Percentiles rank a stretch among this genome's conserved stretches.
Evolutionary conservation across 2,329 filamentous ascomycete genomes (phyloP).

Genomic region (Exophiala spinifera): DNA sequence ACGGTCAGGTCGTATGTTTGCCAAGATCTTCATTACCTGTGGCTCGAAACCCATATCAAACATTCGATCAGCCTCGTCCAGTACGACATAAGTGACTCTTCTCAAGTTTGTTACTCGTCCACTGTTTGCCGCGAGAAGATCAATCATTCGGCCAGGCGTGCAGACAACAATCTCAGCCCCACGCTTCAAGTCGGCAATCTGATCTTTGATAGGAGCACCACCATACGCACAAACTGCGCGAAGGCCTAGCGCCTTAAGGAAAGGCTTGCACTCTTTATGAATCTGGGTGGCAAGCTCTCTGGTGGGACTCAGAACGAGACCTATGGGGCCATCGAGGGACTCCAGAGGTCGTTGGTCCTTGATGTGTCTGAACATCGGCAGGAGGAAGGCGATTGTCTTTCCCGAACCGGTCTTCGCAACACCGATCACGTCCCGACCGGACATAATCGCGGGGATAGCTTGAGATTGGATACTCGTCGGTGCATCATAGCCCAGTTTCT

Average conservation of each 20-base stretch:
- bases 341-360: slow-evolving; percentile 84
- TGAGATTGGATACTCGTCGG: slow-evolving; percentile 95
- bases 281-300: slow-evolving; percentile 93
- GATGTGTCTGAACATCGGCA: slow-evolving; percentile 98
- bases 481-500: slow-evolving; percentile 75
- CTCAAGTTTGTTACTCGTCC: slow-evolving; percentile 90
- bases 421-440: slow-evolving; percentile 89
- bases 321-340: slow-evolving; percentile 81
- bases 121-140: slow-evolving; percentile 86
- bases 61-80: slow-evolving; percentile 98
- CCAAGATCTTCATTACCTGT: slow-evolving; percentile 94
- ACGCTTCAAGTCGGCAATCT: slow-evolving; percentile 93
- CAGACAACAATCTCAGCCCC: slow-evolving; percentile 94
- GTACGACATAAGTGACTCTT: slow-evolving; percentile 86
- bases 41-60: slow-evolving; percentile 99
- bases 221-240: slow-evolving; percentile 91
- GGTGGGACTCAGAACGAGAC: slow-evolving; percentile 88
- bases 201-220: slow-evolving; percentile 92
- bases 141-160: slow-evolving; percentile 92
- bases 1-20: slow-evolving; percentile 83
- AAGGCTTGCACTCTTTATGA: slow-evolving; percentile 90
- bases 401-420: slow-evolving; percentile 97
- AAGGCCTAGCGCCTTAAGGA: slow-evolving; percentile 79
- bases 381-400: slow-evolving; percentile 91
- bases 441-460: slow-evolving; percentile 92